Percentiles rank a stretch among this genome's conserved stretches.
Evolutionary conservation across 768 basidiomycete genomes (phyloP).

Genomic region (Amanita phalloides): DNA sequence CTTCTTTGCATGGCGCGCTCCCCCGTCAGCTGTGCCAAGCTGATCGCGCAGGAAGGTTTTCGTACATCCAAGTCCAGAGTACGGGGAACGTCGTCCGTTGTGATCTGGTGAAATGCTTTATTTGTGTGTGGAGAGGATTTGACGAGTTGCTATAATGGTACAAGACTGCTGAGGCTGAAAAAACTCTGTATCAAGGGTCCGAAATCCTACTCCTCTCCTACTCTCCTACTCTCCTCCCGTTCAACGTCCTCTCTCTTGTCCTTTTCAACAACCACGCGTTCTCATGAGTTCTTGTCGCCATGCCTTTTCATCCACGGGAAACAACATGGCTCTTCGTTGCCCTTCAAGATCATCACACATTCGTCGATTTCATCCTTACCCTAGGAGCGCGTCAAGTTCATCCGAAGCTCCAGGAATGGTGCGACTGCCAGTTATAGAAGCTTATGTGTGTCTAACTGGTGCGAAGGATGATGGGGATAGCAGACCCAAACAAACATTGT

Average conservation of each 20-base stretch:
- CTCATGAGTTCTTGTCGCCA: neutral
- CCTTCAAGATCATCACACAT: too few relatives aligned
- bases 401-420: neutral
- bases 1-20: too few relatives aligned
- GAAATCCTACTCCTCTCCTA: neutral
- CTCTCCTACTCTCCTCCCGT: neutral
- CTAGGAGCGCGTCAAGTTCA: too few relatives aligned
- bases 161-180: neutral
- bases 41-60: too few relatives aligned
- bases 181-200: neutral
- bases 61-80: neutral
- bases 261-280: neutral
- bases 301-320: neutral
- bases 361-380: neutral
- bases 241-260: neutral
- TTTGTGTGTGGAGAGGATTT: neutral
- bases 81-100: neutral
- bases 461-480: neutral
- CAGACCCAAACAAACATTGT: neutral
- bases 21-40: too few relatives aligned
- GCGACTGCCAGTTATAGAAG: neutral
- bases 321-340: neutral
- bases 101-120: neutral
- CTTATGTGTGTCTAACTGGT: neutral
- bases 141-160: neutral